These are phyloP conservation scores for Cryptococcus amylolentus DNA, from an alignment of 1,284 basidiomycete species.

Conservation along the genomic window DNA sequence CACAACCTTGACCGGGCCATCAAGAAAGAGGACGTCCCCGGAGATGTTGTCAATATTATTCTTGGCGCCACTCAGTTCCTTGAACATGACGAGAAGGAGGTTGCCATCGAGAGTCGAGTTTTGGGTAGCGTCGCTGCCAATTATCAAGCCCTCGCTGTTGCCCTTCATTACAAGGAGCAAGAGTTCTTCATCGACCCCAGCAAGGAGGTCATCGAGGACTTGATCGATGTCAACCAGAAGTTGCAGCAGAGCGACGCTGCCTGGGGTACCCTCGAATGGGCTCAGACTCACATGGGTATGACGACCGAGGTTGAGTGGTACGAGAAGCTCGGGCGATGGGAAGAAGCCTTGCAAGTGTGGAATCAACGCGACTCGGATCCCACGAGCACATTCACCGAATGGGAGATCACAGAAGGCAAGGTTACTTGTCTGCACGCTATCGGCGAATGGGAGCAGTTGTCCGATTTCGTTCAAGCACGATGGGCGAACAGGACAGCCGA, in stretches of 20 bases:
- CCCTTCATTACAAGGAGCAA: constrained; percentile 97
- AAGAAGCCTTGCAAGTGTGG: constrained; percentile 86
- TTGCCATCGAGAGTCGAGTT: constrained; percentile 90
- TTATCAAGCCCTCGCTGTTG: constrained; percentile 95
- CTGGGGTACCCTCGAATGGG: constrained; percentile 87
- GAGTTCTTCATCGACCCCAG: constrained; percentile 87
- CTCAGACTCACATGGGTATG: constrained; percentile 59
- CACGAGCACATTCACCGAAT: constrained; percentile 58
- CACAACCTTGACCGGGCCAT: constrained; percentile 86
- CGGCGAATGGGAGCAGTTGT: constrained; percentile 94
- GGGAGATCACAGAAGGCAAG: constrained; percentile 69
- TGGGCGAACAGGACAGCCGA: constrained; percentile 83
- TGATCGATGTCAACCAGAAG: constrained; percentile 96
- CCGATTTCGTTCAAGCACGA: constrained; percentile 79
- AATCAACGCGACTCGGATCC: constrained; percentile 41
- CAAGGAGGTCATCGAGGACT: constrained; percentile 75
- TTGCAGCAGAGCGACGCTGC: constrained; percentile 96
- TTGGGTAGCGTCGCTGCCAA: constrained; percentile 92
- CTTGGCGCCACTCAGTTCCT: constrained; percentile 98
- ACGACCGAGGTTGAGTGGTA: constrained; percentile 69
- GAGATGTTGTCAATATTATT: constrained; percentile 89
- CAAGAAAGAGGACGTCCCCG: constrained; percentile 71
- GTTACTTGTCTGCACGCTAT: constrained; percentile 97
- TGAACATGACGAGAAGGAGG: constrained; percentile 97
- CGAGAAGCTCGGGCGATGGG: constrained; percentile 94